Conservation (phyloP, 805 yeast species). For the Millerozyma acaciae region DNA sequence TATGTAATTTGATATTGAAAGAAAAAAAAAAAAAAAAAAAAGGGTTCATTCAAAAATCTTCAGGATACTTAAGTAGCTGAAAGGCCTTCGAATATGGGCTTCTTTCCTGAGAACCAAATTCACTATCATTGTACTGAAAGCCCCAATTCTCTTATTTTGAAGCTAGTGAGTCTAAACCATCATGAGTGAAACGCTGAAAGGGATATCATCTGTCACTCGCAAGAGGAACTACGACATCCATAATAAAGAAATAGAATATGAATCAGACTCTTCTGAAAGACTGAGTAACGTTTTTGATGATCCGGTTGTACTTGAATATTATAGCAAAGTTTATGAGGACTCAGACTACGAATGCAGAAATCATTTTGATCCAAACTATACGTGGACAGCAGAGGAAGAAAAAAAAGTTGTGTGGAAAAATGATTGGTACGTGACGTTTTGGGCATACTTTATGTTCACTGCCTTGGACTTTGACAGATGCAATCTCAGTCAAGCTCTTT, state of each 20-base stretch:
- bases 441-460: slow-evolving; percentile 58
- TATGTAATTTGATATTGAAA: too few species aligned
- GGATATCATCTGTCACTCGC: too few species aligned
- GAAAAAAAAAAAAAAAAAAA: too few species aligned
- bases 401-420: slow-evolving; percentile 44
- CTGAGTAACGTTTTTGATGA: slow-evolving; percentile 32
- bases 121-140: too few species aligned
- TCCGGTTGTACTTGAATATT: slow-evolving; percentile 45
- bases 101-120: too few species aligned
- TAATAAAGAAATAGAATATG: slow-evolving; percentile 3
- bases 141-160: too few species aligned
- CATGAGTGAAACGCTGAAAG: too few species aligned
- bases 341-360: slow-evolving; percentile 52
- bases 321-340: slow-evolving; percentile 42
- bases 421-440: slow-evolving; percentile 52
- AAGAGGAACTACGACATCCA: too few species aligned
- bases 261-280: slow-evolving; percentile 7
- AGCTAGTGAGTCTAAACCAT: too few species aligned
- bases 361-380: slow-evolving; percentile 53
- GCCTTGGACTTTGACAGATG: slow-evolving; percentile 58
- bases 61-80: too few species aligned
- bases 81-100: too few species aligned
- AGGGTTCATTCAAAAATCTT: too few species aligned
- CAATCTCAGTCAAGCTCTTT: slow-evolving; percentile 53
- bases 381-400: slow-evolving; percentile 55